A percentile compares a stretch with the other conserved stretches of the same genome.
Evolutionary conservation across 345 rosid genomes (phyloP).

Genomic region (Syzygium grande): DNA sequence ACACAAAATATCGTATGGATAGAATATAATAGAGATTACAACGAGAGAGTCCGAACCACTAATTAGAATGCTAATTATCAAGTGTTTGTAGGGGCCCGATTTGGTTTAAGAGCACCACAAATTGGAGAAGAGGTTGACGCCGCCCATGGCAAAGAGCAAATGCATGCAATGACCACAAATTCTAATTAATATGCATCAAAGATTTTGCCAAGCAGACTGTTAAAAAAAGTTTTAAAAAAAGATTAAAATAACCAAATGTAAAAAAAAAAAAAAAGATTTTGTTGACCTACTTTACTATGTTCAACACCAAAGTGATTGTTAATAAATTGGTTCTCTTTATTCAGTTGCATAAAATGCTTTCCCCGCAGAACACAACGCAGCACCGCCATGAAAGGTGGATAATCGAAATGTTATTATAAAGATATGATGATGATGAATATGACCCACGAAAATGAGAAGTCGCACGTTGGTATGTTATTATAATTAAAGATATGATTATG

Average conservation of each 20-base stretch:
- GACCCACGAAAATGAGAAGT: neutral
- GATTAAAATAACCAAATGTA: neutral
- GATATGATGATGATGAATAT: neutral
- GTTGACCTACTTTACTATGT: neutral
- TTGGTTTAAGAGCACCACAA: neutral
- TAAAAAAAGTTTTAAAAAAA: neutral
- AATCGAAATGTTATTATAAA: neutral
- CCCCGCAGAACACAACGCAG: neutral
- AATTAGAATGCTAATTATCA: neutral
- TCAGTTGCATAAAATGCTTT: neutral
- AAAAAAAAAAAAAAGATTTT: no score
- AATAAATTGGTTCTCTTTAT: neutral
- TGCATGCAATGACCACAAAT: neutral
- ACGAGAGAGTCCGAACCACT: neutral
- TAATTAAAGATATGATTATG: neutral
- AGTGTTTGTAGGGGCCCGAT: neutral
- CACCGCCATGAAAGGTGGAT: neutral
- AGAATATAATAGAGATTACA: neutral
- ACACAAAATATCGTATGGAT: neutral
- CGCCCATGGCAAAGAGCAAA: neutral
- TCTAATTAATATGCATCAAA: neutral
- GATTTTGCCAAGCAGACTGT: neutral
- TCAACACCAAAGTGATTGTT: neutral
- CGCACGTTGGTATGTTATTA: neutral
- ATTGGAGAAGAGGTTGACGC: neutral